Conservation (phyloP, 305 asterid species). For the Fraxinus nigra region DNA sequence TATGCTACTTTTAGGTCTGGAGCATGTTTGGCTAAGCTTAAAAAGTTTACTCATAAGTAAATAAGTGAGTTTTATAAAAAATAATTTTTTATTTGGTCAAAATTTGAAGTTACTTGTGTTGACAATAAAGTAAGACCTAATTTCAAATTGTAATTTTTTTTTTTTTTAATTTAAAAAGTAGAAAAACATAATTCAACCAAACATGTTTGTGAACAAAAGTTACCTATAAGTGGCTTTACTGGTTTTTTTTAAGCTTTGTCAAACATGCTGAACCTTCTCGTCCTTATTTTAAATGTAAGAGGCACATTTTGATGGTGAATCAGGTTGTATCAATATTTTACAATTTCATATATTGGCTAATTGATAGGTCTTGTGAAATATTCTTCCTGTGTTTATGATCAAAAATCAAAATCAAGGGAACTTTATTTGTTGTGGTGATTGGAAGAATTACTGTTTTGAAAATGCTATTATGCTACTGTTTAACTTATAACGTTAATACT, state of each 20-base stretch:
- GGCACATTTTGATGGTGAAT: neutral
- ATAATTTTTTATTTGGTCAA: neutral
- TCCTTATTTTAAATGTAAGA: neutral
- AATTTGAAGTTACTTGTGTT: neutral
- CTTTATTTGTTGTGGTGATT: neutral
- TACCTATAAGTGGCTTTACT: neutral
- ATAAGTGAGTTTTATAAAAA: neutral
- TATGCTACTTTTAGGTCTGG: neutral
- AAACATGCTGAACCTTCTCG: neutral
- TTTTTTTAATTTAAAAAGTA: neutral
- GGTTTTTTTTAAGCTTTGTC: neutral
- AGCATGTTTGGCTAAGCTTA: neutral
- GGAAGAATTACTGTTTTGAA: neutral
- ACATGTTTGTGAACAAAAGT: neutral
- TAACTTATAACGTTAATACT: neutral
- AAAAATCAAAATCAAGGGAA: neutral
- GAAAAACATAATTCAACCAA: neutral
- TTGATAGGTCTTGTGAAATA: neutral
- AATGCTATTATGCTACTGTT: neutral
- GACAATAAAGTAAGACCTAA: neutral
- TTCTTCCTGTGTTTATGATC: neutral
- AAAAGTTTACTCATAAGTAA: neutral
- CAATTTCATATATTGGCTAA: neutral
- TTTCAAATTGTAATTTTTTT: neutral
- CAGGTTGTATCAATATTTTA: neutral